A percentile compares a stretch with the other conserved stretches of the same genome.
These are phyloP conservation scores for Marasmius oreades DNA, from an alignment of 1,284 basidiomycete genomes.

Conservation along the genomic window DNA sequence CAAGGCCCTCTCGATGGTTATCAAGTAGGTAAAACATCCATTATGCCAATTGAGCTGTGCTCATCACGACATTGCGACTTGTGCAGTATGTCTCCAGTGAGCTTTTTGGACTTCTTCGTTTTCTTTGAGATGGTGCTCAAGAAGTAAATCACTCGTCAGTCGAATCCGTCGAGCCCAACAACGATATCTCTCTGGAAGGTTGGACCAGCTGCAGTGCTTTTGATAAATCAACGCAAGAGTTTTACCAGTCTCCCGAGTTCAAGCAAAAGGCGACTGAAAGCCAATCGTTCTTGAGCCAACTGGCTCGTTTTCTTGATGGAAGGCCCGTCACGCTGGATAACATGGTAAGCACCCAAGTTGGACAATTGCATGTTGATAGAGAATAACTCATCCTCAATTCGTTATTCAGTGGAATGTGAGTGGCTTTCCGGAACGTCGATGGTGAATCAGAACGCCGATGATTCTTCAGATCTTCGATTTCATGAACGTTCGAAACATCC, in stretches of 20 bases:
- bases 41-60: background rate
- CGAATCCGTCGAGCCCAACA: conserved; percentile 29
- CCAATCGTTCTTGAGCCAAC: conserved; percentile 50
- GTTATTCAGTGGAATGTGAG: conserved; percentile 58
- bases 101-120: background rate
- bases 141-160: background rate
- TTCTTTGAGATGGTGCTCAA: background rate
- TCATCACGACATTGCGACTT: background rate
- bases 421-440: background rate
- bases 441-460: background rate
- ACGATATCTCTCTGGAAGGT: conserved; percentile 40
- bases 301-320: conserved; percentile 27
- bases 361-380: background rate
- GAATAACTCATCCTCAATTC: too few species aligned
- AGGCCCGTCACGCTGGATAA: conserved; percentile 53
- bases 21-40: conserved; percentile 45
- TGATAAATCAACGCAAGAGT: conserved; percentile 41
- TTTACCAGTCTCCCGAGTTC: conserved; percentile 56
- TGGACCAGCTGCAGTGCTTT: conserved; percentile 42
- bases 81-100: background rate
- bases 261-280: conserved; percentile 44
- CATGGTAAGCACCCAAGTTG: conserved; percentile 42
- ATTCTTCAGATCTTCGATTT: conserved; percentile 62
- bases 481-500: conserved; percentile 70
- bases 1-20: conserved; percentile 71